Evolutionary conservation across 2,329 filamentous ascomycete genomes (phyloP).

Genomic region (Trichoderma sp.): DNA sequence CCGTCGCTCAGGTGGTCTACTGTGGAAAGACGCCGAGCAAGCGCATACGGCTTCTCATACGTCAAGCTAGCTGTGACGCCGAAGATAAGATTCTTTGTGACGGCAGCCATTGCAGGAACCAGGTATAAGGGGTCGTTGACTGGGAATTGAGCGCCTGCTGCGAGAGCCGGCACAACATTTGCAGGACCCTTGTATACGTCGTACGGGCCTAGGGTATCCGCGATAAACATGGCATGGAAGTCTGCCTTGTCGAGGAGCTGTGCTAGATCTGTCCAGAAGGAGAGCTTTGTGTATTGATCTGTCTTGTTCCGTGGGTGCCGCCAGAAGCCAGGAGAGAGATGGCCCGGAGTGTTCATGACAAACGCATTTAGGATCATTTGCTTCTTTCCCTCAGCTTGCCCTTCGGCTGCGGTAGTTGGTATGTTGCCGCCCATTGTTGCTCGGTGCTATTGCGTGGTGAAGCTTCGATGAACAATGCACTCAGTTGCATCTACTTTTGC

Average conservation of each 20-base stretch:
- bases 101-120: slow-evolving; percentile 67
- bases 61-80: slow-evolving; percentile 65
- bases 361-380: slow-evolving; percentile 27
- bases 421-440: slow-evolving; percentile 3
- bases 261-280: slow-evolving; percentile 65
- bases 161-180: slow-evolving; percentile 59
- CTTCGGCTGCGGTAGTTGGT: neutral
- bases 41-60: slow-evolving; percentile 63
- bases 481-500: neutral
- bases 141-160: slow-evolving; percentile 64
- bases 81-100: slow-evolving; percentile 65
- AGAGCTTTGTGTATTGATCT: slow-evolving; percentile 61
- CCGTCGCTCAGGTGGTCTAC: slow-evolving; percentile 64
- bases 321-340: slow-evolving; percentile 26
- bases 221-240: slow-evolving; percentile 67
- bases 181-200: slow-evolving; percentile 63
- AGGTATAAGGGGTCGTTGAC: slow-evolving; percentile 63
- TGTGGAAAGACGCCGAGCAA: slow-evolving; percentile 64
- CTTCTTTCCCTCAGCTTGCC: slow-evolving; percentile 12
- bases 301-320: slow-evolving; percentile 42
- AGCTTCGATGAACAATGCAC: neutral
- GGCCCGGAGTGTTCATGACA: slow-evolving; percentile 24
- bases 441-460: neutral
- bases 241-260: slow-evolving; percentile 63
- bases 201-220: slow-evolving; percentile 66